These are phyloP conservation scores for Cladosporium sp. DNA, from an alignment of 2,329 filamentous ascomycete species.

Conservation along the genomic window DNA sequence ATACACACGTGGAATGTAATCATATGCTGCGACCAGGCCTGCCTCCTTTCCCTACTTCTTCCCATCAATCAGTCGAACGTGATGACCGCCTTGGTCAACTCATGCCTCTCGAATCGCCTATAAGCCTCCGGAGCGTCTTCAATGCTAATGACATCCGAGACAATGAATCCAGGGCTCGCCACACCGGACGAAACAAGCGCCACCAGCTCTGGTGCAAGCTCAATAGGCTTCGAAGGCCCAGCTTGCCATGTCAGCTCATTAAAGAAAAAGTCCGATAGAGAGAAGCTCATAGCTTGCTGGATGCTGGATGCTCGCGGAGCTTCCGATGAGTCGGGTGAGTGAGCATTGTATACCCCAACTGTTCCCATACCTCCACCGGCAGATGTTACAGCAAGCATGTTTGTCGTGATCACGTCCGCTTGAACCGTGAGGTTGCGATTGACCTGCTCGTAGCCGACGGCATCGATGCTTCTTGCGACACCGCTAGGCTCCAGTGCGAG, in stretches of 20 bases:
- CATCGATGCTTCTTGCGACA: slow-evolving; percentile 15
- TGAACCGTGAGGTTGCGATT: slow-evolving; percentile 11
- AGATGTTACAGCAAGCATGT: slow-evolving; percentile 10
- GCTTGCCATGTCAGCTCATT: slow-evolving; percentile 7
- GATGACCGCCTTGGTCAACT: slow-evolving; percentile 5
- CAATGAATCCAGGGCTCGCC: slow-evolving; percentile 11
- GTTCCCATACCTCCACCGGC: slow-evolving; percentile 12
- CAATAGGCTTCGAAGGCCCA: slow-evolving; percentile 1
- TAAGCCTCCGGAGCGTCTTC: slow-evolving; percentile 15
- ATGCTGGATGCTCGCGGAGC: slow-evolving; percentile 2
- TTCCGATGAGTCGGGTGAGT: neutral
- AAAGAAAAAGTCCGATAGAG: slow-evolving; percentile 8
- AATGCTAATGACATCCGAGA: slow-evolving; percentile 13
- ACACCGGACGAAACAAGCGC: slow-evolving; percentile 7
- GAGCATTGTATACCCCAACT: slow-evolving; percentile 11
- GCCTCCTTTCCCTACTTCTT: too few species aligned
- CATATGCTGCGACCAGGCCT: too few species aligned
- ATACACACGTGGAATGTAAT: too few species aligned
- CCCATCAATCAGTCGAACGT: slow-evolving; percentile 3
- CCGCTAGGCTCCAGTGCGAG: slow-evolving; percentile 15
- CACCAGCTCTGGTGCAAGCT: slow-evolving; percentile 4
- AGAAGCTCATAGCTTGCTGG: neutral
- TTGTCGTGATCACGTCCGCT: slow-evolving; percentile 9
- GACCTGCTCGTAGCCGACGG: slow-evolving; percentile 16
- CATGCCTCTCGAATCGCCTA: slow-evolving; percentile 8